Percentiles rank a stretch among this genome's conserved stretches.
Evolutionary conservation across 1,284 basidiomycete genomes (phyloP).

Genomic region (Trichosporon sp.): DNA sequence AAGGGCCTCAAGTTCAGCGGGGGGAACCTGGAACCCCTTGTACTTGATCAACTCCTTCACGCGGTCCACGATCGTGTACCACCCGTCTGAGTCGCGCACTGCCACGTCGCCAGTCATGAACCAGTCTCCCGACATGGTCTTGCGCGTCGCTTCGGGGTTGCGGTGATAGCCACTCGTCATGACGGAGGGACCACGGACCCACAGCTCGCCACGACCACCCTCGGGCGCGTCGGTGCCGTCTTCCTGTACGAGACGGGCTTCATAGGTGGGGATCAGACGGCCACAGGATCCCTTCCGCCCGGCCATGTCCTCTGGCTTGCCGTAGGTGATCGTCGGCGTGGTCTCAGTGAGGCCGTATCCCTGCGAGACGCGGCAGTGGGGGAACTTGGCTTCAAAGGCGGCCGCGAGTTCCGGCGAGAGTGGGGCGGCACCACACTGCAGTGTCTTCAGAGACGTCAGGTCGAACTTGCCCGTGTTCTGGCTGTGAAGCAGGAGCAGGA

Average conservation of each 20-base stretch:
- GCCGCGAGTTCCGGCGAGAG: slow-evolving; percentile 60
- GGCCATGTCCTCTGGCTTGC: slow-evolving; percentile 46
- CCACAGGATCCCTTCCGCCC: slow-evolving; percentile 68
- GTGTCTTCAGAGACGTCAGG: slow-evolving; percentile 64
- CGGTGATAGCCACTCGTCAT: slow-evolving; percentile 71
- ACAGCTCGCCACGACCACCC: slow-evolving; percentile 73
- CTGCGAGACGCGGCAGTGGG: slow-evolving; percentile 45
- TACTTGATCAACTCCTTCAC: slow-evolving; percentile 85
- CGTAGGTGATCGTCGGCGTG: slow-evolving; percentile 54
- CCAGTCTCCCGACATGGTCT: slow-evolving; percentile 64
- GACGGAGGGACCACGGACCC: slow-evolving; percentile 73
- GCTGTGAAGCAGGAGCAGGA: slow-evolving; percentile 61
- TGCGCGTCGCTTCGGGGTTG: slow-evolving; percentile 67
- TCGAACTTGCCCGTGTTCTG: slow-evolving; percentile 71
- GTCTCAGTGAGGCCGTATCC: slow-evolving; percentile 60
- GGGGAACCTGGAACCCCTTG: slow-evolving; percentile 64
- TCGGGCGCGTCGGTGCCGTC: slow-evolving; percentile 57
- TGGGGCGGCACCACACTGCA: slow-evolving; percentile 82
- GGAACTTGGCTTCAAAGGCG: slow-evolving; percentile 38
- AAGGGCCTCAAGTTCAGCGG: slow-evolving; percentile 76
- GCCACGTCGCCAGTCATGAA: slow-evolving; percentile 83
- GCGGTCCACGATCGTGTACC: slow-evolving; percentile 55
- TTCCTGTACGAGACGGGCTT: slow-evolving; percentile 67
- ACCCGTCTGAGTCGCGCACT: slow-evolving; percentile 65
- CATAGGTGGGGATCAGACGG: slow-evolving; percentile 72